phyloP scores from a whole-genome alignment of 352 stramenopile species.

The Pythium apleroticum region DNA sequence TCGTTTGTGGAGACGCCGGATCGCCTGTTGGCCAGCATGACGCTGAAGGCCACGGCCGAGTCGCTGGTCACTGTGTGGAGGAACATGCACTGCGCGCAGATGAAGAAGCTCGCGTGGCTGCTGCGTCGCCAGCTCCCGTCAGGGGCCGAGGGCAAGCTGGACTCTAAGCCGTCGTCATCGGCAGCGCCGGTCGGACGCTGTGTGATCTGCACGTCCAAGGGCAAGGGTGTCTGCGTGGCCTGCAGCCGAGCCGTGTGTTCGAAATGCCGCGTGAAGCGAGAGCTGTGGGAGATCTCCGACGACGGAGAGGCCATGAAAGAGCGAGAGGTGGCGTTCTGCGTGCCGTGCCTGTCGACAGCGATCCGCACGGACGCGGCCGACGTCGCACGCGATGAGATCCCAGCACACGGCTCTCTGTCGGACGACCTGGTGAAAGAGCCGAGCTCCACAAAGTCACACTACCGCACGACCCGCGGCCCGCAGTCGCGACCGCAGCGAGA shows the following conservation, averaged over 20 bases:
- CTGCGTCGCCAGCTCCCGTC: slow-evolving; percentile 6
- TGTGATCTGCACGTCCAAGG: slow-evolving; percentile 27
- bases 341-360: slow-evolving; percentile 23
- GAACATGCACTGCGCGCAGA: slow-evolving; percentile 26
- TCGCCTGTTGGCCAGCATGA: slow-evolving; percentile 7
- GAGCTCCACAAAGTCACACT: slow-evolving; percentile 6
- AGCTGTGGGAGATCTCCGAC: slow-evolving; percentile 15
- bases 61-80: slow-evolving; percentile 25
- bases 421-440: slow-evolving; percentile 17
- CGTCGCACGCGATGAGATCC: slow-evolving; percentile 23
- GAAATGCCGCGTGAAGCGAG: slow-evolving; percentile 23
- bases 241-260: slow-evolving; percentile 21
- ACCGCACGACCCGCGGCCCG: not conserved
- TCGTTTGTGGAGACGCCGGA: slow-evolving; percentile 22
- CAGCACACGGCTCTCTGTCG: not conserved
- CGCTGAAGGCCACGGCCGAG: slow-evolving; percentile 16
- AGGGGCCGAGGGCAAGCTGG: not conserved
- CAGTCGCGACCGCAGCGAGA: slow-evolving; percentile 1
- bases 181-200: slow-evolving; percentile 3
- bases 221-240: slow-evolving; percentile 20
- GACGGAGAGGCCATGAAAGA: slow-evolving; percentile 8
- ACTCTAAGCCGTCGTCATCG: not conserved
- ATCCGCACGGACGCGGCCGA: slow-evolving; percentile 14
- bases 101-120: slow-evolving; percentile 31
- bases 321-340: slow-evolving; percentile 16